Conservation (phyloP, 768 basidiomycete species). For the Tricholoma saponaceum region DNA sequence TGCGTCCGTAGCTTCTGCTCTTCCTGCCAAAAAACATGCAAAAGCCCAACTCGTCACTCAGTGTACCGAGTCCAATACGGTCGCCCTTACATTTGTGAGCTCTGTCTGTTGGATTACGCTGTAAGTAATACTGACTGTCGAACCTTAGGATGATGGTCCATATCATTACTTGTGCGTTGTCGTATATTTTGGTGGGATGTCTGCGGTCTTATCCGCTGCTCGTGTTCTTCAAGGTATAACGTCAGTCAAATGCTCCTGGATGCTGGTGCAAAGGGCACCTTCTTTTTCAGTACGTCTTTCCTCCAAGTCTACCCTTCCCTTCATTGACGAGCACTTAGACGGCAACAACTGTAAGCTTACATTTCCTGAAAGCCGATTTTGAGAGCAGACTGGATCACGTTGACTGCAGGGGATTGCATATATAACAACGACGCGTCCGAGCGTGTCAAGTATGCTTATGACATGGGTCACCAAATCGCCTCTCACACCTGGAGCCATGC, state of each 20-base stretch:
- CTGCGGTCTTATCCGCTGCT: neutral
- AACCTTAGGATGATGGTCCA: conserved; percentile 16
- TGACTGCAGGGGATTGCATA: conserved; percentile 26
- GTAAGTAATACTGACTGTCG: neutral
- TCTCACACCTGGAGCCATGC: conserved; percentile 46
- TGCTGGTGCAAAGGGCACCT: conserved; percentile 36
- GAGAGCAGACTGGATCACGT: no score
- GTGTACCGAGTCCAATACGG: conserved; percentile 16
- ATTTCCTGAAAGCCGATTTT: no score
- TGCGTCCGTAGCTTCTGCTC: conserved; percentile 5
- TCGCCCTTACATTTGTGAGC: conserved; percentile 16
- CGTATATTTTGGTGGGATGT: neutral
- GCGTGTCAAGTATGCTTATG: conserved; percentile 31
- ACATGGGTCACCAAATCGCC: conserved; percentile 39
- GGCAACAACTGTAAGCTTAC: conserved; percentile 27
- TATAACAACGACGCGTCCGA: conserved; percentile 25
- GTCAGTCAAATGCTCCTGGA: conserved; percentile 10
- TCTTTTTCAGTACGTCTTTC: conserved; percentile 26
- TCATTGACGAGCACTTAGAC: neutral
- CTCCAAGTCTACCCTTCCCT: neutral
- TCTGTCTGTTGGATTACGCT: neutral
- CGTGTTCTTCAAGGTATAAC: conserved; percentile 7
- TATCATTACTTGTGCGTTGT: conserved; percentile 10
- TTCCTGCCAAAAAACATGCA: conserved; percentile 11
- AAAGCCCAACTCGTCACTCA: conserved; percentile 14